Evolutionary conservation across 2,329 filamentous ascomycete species (phyloP), one percentile per base, ranked within the genome.

Genomic region (Ramularia endophylla): DNA sequence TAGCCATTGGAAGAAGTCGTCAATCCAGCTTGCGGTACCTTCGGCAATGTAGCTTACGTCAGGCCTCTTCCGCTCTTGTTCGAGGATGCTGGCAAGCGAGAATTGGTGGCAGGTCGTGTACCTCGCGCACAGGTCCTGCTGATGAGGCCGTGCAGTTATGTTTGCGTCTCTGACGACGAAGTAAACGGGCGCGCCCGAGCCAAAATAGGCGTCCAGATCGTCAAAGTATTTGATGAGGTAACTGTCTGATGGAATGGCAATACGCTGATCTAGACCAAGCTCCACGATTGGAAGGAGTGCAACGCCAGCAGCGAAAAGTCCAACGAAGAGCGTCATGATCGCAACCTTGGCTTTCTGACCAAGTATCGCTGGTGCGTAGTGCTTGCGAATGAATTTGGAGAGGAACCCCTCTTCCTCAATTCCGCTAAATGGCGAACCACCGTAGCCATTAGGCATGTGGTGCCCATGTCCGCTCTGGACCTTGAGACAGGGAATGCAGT

Each of bases 171-270:
- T 80, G 2, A 89, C 87, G 33, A 98, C 87, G 62, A 98, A 98
- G 64, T 97, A 98, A 6, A 98, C 88, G 0, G 92, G 92, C 36
- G 92, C 90, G 0, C 92, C 94, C 12, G 81, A 82, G 46, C 89
- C 85, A 55, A 97, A 84, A 61, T 98, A 98, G 45, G 81, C 80
- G 62, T 95, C 94, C 20, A 98, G 71, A 61, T 98, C 92, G 58
- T 97, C 88, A 66, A 98, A 98, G 65, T 95, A 98, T 8, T 85
- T 80, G 48, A 98, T 95, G 37, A 98, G 72, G 61, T 98, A 98
- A 1, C 90, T 97, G 56, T 87, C 89, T 50, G 85, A 86, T 0
- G 92, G 92, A 43, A 98, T 85, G 8, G 92, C 92, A 40, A 95
- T 90, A 13, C 92, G 81, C 66, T 98, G 92, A 58, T 98, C 92